Conservation (phyloP, 2,329 filamentous ascomycete genomes). For the Hypocreales sp. region DNA sequence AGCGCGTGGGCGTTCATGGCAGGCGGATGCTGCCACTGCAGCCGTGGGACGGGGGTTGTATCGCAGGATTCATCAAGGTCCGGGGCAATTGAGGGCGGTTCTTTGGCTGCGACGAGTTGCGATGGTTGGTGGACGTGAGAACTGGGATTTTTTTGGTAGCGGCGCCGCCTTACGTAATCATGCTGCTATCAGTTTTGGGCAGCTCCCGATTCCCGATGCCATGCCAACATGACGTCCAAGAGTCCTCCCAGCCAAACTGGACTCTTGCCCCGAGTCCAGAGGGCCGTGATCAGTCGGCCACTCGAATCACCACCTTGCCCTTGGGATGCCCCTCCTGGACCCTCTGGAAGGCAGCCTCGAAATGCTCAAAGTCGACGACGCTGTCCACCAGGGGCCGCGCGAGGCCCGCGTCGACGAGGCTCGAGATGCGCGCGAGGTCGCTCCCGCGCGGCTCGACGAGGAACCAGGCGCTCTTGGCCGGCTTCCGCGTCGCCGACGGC, state of each 20-base stretch:
- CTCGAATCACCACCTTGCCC: slow-evolving; percentile 25
- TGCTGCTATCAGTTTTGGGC: too few relatives aligned
- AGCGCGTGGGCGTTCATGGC: slow-evolving; percentile 73
- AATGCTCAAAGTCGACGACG: slow-evolving; percentile 21
- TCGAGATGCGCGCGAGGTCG: slow-evolving; percentile 17
- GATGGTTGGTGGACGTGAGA: too few relatives aligned
- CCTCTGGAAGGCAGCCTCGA: slow-evolving; percentile 19
- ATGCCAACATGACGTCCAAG: too few relatives aligned
- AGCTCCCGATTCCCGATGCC: too few relatives aligned
- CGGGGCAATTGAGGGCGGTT: too few relatives aligned
- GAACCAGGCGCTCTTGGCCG: slow-evolving; percentile 17
- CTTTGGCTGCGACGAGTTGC: too few relatives aligned
- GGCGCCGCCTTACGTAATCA: too few relatives aligned
- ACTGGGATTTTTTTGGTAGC: too few relatives aligned
- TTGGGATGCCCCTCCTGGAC: slow-evolving; percentile 17
- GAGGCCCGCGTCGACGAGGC: slow-evolving; percentile 17
- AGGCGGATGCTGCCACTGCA: neutral
- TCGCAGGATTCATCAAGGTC: too few relatives aligned
- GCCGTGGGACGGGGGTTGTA: neutral
- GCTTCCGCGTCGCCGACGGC: slow-evolving; percentile 10
- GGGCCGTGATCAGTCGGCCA: too few relatives aligned
- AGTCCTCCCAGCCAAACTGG: too few relatives aligned
- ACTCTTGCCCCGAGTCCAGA: too few relatives aligned
- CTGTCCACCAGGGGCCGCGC: slow-evolving; percentile 20
- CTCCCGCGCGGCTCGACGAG: slow-evolving; percentile 20